Evolutionary conservation across 768 basidiomycete species (phyloP).

Genomic region (Boletales sp.): DNA sequence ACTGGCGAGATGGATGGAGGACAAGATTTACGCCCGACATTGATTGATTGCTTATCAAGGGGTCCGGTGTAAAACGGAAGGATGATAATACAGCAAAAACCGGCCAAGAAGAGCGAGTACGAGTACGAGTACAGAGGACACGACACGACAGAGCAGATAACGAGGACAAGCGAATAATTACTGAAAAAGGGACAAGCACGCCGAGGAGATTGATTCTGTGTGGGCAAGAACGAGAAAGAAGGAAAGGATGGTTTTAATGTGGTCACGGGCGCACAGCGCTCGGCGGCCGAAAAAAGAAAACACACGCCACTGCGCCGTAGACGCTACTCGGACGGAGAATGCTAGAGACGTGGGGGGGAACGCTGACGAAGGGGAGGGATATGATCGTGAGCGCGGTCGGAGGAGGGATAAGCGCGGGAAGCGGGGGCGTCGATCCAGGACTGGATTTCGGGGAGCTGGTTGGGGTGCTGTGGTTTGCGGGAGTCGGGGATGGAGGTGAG

Average conservation of each 20-base stretch:
- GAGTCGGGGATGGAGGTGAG: constrained; percentile 36
- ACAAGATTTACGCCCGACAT: no score
- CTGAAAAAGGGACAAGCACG: constrained; percentile 8
- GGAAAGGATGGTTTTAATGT: constrained; percentile 1
- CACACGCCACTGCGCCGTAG: constrained; percentile 31
- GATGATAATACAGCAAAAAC: constrained; percentile 26
- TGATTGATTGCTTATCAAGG: constrained; percentile 23
- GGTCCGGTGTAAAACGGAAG: constrained; percentile 16
- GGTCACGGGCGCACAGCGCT: no score
- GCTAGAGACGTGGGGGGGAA: constrained; percentile 31
- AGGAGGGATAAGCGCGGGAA: constrained; percentile 26
- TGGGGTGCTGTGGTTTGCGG: constrained; percentile 31
- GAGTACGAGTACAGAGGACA: constrained; percentile 23
- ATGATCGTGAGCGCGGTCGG: constrained; percentile 31
- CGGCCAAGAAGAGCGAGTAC: constrained; percentile 26
- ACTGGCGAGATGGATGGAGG: no score
- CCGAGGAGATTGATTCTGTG: constrained; percentile 11
- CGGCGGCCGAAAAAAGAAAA: no score
- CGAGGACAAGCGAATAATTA: constrained; percentile 12
- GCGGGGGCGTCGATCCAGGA: constrained; percentile 42
- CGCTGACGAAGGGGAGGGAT: constrained; percentile 26
- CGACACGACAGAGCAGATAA: constrained; percentile 3
- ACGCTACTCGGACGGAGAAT: constrained; percentile 29
- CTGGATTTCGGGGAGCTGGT: constrained; percentile 45
- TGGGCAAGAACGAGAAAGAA: constrained; percentile 18